Conservation (phyloP, 1,284 basidiomycete species). For the Leccinum holopus region DNA sequence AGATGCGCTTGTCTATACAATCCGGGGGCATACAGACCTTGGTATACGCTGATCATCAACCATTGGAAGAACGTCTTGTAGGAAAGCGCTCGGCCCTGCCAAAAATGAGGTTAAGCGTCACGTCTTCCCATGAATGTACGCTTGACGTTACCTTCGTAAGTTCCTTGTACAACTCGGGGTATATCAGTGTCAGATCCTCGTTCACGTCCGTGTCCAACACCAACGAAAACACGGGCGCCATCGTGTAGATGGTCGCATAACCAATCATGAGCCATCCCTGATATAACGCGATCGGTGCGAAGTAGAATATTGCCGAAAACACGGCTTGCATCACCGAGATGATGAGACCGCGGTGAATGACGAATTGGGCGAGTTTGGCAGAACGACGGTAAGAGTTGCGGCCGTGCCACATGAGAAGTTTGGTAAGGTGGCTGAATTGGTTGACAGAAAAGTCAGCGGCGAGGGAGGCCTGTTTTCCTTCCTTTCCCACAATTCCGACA, state of each 20-base stretch:
- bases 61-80: conserved; percentile 99
- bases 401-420: conserved; percentile 95
- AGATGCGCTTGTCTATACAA: background rate
- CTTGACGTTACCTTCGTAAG: conserved; percentile 73
- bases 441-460: conserved; percentile 98
- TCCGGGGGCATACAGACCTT: conserved; percentile 56
- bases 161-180: conserved; percentile 98
- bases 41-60: conserved; percentile 71
- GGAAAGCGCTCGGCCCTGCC: conserved; percentile 86
- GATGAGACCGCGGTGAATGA: conserved; percentile 97
- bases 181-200: conserved; percentile 92
- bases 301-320: conserved; percentile 97
- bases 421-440: conserved; percentile 94
- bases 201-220: conserved; percentile 96
- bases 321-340: conserved; percentile 98
- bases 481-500: conserved; percentile 97
- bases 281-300: conserved; percentile 97
- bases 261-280: conserved; percentile 99
- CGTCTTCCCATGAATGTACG: background rate
- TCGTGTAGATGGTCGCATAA: conserved; percentile 97
- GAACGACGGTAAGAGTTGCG: conserved; percentile 98
- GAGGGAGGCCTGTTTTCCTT: conserved; percentile 96
- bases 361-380: conserved; percentile 97
- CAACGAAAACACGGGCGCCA: conserved; percentile 97
- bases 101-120: conserved; percentile 8